A percentile compares a stretch with the other conserved stretches of the same genome.
phyloP scores from a whole-genome alignment of 2,329 filamentous ascomycete species.

The Fusarium sp. region DNA sequence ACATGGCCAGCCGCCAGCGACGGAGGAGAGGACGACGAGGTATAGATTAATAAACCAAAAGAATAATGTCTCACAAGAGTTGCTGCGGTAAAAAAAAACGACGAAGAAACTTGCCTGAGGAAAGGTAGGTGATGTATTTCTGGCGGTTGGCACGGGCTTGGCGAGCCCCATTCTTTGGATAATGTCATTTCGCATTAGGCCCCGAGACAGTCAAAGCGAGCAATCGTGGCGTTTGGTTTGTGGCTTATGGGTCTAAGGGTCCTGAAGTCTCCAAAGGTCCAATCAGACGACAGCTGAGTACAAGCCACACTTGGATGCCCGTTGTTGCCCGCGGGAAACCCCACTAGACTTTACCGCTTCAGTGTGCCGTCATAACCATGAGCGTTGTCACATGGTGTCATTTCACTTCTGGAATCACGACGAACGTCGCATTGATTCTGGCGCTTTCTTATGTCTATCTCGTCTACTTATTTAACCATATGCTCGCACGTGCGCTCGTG shows the following conservation, averaged over 20 bases:
- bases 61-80: slow-evolving; percentile 25
- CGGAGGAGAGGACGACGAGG: slow-evolving; percentile 6
- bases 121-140: slow-evolving; percentile 26
- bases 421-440: slow-evolving; percentile 23
- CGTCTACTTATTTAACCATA: slow-evolving; percentile 6
- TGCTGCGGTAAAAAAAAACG: slow-evolving; percentile 9
- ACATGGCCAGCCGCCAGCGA: slow-evolving; percentile 43
- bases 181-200: slow-evolving; percentile 46
- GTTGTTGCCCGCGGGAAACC: slow-evolving; percentile 3
- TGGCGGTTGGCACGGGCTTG: slow-evolving; percentile 40
- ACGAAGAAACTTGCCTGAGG: slow-evolving; percentile 1
- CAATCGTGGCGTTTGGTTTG: slow-evolving; percentile 1
- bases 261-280: background rate
- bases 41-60: slow-evolving; percentile 4
- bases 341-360: slow-evolving; percentile 20
- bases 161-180: slow-evolving; percentile 34
- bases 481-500: background rate
- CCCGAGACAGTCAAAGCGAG: slow-evolving; percentile 29
- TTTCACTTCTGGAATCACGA: slow-evolving; percentile 31
- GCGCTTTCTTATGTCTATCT: slow-evolving; percentile 8
- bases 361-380: slow-evolving; percentile 19
- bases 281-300: slow-evolving; percentile 3
- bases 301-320: slow-evolving; percentile 21
- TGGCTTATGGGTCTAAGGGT: slow-evolving; percentile 20
- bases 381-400: slow-evolving; percentile 29